A percentile compares a stretch with the other conserved stretches of the same genome.
phyloP scores from a whole-genome alignment of 2,329 filamentous ascomycete species.

The Xylaria sp. region DNA sequence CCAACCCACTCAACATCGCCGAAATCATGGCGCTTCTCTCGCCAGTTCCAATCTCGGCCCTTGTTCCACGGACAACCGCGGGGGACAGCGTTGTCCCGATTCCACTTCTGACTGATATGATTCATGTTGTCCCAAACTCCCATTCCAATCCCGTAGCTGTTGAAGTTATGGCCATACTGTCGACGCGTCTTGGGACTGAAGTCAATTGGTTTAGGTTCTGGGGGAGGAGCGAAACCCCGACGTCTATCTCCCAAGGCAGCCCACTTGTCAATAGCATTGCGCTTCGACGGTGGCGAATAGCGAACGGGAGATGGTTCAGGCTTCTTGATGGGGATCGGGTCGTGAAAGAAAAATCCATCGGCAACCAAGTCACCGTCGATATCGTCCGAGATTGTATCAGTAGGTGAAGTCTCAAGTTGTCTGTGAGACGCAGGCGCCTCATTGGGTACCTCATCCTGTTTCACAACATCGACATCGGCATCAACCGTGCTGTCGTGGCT shows the following conservation, averaged over 20 bases:
- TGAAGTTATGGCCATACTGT: conserved; percentile 42
- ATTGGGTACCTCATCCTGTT: conserved; percentile 51
- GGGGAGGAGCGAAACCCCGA: conserved; percentile 64
- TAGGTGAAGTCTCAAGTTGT: conserved; percentile 47
- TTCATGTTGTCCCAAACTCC: conserved; percentile 53
- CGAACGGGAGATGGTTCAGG: conserved; percentile 49
- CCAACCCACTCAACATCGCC: conserved; percentile 94
- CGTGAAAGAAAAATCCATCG: conserved; percentile 77
- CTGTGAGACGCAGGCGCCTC: conserved; percentile 49
- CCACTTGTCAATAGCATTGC: conserved; percentile 79
- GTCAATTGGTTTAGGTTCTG: conserved; percentile 57
- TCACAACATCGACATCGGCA: conserved; percentile 29
- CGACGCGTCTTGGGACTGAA: conserved; percentile 53
- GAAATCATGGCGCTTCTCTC: conserved; percentile 69
- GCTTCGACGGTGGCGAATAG: conserved; percentile 72
- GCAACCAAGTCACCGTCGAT: conserved; percentile 69
- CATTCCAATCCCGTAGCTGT: conserved; percentile 47
- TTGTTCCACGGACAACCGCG: conserved; percentile 61
- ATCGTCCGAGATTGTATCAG: conserved; percentile 49
- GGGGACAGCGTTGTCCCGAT: conserved; percentile 53
- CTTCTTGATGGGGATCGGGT: conserved; percentile 54
- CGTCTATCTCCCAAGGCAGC: conserved; percentile 83
- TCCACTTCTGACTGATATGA: conserved; percentile 46
- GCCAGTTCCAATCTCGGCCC: conserved; percentile 66
- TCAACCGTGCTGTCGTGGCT: conserved; percentile 72